These are phyloP conservation scores for Trichoderma atrobrunneum DNA, from an alignment of 2,329 filamentous ascomycete genomes.

Conservation along the genomic window DNA sequence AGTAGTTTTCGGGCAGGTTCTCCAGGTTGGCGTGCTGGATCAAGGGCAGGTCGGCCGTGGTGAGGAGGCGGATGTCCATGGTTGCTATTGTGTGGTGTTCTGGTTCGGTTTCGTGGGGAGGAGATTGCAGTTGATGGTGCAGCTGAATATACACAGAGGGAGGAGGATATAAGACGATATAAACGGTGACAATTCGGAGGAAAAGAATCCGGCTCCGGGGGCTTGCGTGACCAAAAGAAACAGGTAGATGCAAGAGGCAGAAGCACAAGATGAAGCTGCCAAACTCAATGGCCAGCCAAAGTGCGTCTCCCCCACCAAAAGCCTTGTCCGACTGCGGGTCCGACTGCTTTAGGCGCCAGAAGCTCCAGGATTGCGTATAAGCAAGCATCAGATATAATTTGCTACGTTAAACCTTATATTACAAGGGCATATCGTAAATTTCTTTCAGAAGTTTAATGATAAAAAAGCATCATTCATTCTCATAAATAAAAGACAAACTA, in stretches of 20 bases:
- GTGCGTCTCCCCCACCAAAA: conserved; percentile 17
- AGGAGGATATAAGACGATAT: background rate
- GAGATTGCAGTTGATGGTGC: background rate
- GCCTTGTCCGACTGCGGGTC: conserved; percentile 10
- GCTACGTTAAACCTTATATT: background rate
- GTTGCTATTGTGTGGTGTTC: background rate
- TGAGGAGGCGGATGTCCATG: conserved; percentile 91
- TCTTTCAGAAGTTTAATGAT: background rate
- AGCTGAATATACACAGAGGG: too few relatives aligned
- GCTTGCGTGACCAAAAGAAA: background rate
- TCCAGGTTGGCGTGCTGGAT: conserved; percentile 99
- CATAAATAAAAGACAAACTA: background rate
- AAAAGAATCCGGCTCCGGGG: background rate
- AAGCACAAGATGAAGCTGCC: background rate
- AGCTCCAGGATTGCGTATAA: background rate
- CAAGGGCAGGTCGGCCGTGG: conserved; percentile 78
- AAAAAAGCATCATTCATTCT: background rate
- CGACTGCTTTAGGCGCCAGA: background rate
- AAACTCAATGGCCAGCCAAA: background rate
- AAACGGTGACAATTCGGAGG: background rate
- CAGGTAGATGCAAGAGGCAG: background rate
- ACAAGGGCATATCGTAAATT: background rate
- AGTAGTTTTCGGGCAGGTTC: conserved; percentile 99
- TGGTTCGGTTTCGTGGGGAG: background rate
- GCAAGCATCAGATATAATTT: background rate